These are phyloP conservation scores for Fusarium xylarioides DNA, from an alignment of 2,329 filamentous ascomycete genomes.

Conservation along the genomic window DNA sequence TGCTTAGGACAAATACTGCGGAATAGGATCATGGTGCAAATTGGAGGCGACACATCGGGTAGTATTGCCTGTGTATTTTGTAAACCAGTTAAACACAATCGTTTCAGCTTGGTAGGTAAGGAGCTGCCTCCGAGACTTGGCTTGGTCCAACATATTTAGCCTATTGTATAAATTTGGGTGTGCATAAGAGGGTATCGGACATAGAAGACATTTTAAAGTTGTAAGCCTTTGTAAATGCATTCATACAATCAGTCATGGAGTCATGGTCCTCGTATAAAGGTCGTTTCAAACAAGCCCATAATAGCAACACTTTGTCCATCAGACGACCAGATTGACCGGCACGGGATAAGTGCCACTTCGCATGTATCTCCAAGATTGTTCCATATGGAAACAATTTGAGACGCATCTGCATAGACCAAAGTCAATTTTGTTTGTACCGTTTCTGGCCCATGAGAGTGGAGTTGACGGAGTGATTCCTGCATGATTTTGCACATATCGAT, in stretches of 20 bases:
- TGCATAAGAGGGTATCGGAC: not conserved
- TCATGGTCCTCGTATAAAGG: slow-evolving; percentile 16
- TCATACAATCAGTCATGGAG: slow-evolving; percentile 6
- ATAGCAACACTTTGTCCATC: slow-evolving; percentile 45
- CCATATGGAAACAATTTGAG: slow-evolving; percentile 31
- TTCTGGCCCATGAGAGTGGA: slow-evolving; percentile 24
- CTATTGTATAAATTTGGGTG: not conserved
- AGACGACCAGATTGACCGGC: slow-evolving; percentile 49
- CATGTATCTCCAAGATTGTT: not conserved
- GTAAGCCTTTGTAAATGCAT: not conserved
- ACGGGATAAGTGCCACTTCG: slow-evolving; percentile 46
- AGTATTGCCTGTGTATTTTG: not conserved
- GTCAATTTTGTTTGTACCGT: slow-evolving; percentile 37
- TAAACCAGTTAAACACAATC: not conserved
- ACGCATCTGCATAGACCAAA: slow-evolving; percentile 46
- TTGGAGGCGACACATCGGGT: not conserved
- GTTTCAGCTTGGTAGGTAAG: not conserved
- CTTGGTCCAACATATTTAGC: not conserved
- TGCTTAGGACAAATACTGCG: not conserved
- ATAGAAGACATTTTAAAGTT: not conserved
- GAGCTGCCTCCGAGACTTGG: not conserved
- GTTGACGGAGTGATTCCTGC: slow-evolving; percentile 33
- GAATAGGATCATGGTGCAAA: not conserved
- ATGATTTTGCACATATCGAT: slow-evolving; percentile 34
- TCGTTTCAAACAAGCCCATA: slow-evolving; percentile 47